Base-by-base conservation (phyloP, 73 alveolate species). In the Effrenium voratum region DNA sequence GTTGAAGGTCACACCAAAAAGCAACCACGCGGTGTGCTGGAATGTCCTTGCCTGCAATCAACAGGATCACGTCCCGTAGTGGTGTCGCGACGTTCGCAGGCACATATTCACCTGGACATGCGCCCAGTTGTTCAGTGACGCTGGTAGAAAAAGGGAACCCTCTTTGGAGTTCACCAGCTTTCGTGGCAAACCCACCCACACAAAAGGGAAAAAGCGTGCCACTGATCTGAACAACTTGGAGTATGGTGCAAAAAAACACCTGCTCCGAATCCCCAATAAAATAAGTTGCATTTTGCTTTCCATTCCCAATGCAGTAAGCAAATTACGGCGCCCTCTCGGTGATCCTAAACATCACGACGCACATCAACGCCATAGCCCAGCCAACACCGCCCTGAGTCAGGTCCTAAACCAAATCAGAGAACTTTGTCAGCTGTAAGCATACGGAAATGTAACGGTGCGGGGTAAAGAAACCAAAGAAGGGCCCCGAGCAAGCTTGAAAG, bases 51-150 rank as follows among this genome's bases (percentile, higher is more conserved):
- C 76, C 94, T 68, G 82, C 82, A 30, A 85, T 57, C 44, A 49
- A 28, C 66, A 38, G 75, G 43, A 66, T 47, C 86, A 70, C 97
- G 32, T 90, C 97, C 32, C 97, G 87, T 52, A 70, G 88, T 2
- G 97, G 97, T 22, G 97, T 90, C 55, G 66, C 88, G 28, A 90
- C 79, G 38, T 75, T 47, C 55, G 57, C 44, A 90, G 76, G 70
- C 40, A 30, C 80, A 38, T 68, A 5, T 32, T 38, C 80, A 68
- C 16, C 16, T n/a, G n/a, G n/a, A n/a, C n/a, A n/a, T n/a, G n/a
- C n/a, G n/a, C 26, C 80, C 28, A 32, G 80, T 41, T 24, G 41
- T 30, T 68, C 15, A 2, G 73, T n/a, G 36, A 52, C 28, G 66
- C 28, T 52, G 10, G 10, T 52, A 13, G 10, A 52, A 52, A 52